Evolutionary conservation across 129 eudicot genomes (phyloP).

Genomic region (Flaveria bidentis): DNA sequence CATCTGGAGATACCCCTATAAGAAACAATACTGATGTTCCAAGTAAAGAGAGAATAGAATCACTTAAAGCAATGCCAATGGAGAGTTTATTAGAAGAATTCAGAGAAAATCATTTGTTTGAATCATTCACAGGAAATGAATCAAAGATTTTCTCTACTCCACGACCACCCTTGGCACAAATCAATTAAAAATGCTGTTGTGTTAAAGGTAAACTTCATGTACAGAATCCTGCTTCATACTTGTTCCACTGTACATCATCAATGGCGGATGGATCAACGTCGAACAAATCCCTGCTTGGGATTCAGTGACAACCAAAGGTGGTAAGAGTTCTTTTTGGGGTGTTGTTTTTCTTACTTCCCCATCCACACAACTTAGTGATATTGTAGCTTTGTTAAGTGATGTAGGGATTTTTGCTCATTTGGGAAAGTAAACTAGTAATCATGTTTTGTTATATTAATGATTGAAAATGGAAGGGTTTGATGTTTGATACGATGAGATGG

Average conservation of each 20-base stretch:
- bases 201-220: slow-evolving; percentile 13
- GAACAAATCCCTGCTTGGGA: slow-evolving; percentile 63
- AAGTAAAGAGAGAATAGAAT: slow-evolving; percentile 62
- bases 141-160: slow-evolving; percentile 51
- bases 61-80: slow-evolving; percentile 71
- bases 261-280: background rate
- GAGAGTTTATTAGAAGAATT: slow-evolving; percentile 71
- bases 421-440: background rate
- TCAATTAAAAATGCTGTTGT: slow-evolving; percentile 40
- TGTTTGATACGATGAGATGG: background rate
- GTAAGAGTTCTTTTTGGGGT: background rate
- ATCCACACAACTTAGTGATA: background rate
- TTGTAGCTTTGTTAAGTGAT: background rate
- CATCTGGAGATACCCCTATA: slow-evolving; percentile 69
- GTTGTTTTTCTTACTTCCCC: background rate
- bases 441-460: background rate
- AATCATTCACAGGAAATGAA: slow-evolving; percentile 48
- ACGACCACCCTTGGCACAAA: slow-evolving; percentile 66
- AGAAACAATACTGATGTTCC: slow-evolving; percentile 64
- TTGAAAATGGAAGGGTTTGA: background rate
- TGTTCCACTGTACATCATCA: slow-evolving; percentile 42
- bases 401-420: slow-evolving; percentile 12
- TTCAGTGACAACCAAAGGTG: slow-evolving; percentile 25
- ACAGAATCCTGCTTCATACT: slow-evolving; percentile 18
- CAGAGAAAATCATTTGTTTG: slow-evolving; percentile 63